A percentile compares a stretch with the other conserved stretches of the same genome.
Conservation (phyloP, 2,329 filamentous ascomycete genomes). For the Dactylonectria estremocensis region DNA sequence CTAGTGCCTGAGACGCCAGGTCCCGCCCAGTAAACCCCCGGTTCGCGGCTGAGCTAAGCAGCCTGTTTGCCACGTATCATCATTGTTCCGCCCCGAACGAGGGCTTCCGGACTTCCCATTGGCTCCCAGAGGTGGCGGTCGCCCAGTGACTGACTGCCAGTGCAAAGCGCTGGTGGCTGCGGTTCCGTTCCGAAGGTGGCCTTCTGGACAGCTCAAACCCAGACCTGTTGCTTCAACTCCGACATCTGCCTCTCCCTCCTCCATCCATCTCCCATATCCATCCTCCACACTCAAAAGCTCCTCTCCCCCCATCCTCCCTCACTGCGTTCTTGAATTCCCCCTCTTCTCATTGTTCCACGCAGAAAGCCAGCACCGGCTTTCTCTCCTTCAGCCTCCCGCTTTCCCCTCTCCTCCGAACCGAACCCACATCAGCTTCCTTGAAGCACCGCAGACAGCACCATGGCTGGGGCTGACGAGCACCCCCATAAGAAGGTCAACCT, state of each 20-base stretch:
- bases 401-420: conserved; percentile 41
- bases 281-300: conserved; percentile 27
- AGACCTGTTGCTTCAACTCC: conserved; percentile 41
- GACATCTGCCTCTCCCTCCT: conserved; percentile 23
- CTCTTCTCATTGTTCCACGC: conserved; percentile 18
- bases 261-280: conserved; percentile 28
- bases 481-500: conserved; percentile 84
- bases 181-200: conserved; percentile 47
- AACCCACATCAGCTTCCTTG: conserved; percentile 47
- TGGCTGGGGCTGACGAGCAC: conserved; percentile 75
- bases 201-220: conserved; percentile 48
- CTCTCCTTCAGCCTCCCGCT: conserved; percentile 33
- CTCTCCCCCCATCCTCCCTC: conserved; percentile 22
- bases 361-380: conserved; percentile 42
- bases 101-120: conserved; percentile 53
- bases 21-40: conserved; percentile 32
- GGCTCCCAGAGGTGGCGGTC: conserved; percentile 47
- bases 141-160: conserved; percentile 48
- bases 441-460: conserved; percentile 63
- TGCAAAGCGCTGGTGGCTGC: conserved; percentile 33
- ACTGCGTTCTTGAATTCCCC: conserved; percentile 22
- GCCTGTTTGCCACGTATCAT: conserved; percentile 47
- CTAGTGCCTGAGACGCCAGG: conserved; percentile 26
- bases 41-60: conserved; percentile 47
- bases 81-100: conserved; percentile 55